Evolutionary conservation across 768 basidiomycete genomes (phyloP).

Genomic region (Podaxis carcinomalis): DNA sequence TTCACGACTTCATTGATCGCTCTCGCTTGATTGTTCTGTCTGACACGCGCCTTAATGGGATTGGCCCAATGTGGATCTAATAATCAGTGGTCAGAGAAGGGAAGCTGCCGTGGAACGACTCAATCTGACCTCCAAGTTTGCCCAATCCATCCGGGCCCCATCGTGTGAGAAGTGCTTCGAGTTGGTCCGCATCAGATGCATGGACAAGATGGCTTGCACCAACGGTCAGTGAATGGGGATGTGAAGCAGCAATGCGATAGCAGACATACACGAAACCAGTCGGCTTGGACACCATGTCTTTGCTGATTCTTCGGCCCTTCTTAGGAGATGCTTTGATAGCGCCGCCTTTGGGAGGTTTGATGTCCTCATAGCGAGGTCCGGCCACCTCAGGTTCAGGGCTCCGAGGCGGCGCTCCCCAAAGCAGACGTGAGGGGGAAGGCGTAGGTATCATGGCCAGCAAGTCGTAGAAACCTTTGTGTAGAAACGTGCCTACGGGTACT

Average conservation of each 20-base stretch:
- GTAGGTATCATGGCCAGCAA: constrained; percentile 75
- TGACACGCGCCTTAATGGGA: constrained; percentile 79
- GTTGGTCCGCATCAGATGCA: constrained; percentile 86
- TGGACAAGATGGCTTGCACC: constrained; percentile 76
- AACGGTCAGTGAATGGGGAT: constrained; percentile 19
- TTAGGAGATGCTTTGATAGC: constrained; percentile 33
- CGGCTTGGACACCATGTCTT: constrained; percentile 86
- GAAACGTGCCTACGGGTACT: constrained; percentile 63
- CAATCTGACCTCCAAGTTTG: constrained; percentile 73
- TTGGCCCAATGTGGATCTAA: constrained; percentile 85
- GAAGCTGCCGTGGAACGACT: constrained; percentile 13
- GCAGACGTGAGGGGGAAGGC: constrained; percentile 60
- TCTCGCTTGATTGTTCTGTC: constrained; percentile 60
- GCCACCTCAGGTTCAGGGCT: constrained; percentile 42
- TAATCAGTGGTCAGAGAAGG: constrained; percentile 20
- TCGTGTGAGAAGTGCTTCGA: constrained; percentile 78
- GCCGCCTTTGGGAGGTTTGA: constrained; percentile 27
- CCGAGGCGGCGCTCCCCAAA: constrained; percentile 41
- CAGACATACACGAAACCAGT: constrained; percentile 76
- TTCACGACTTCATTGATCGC: constrained; percentile 77
- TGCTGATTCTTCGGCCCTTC: constrained; percentile 69
- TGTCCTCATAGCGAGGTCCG: constrained; percentile 69
- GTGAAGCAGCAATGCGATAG: constrained; percentile 15
- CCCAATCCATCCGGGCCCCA: constrained; percentile 90
- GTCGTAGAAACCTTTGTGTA: constrained; percentile 92